Base-by-base conservation (phyloP, 2,329 filamentous ascomycete species). In the Penicillium thymicola region DNA sequence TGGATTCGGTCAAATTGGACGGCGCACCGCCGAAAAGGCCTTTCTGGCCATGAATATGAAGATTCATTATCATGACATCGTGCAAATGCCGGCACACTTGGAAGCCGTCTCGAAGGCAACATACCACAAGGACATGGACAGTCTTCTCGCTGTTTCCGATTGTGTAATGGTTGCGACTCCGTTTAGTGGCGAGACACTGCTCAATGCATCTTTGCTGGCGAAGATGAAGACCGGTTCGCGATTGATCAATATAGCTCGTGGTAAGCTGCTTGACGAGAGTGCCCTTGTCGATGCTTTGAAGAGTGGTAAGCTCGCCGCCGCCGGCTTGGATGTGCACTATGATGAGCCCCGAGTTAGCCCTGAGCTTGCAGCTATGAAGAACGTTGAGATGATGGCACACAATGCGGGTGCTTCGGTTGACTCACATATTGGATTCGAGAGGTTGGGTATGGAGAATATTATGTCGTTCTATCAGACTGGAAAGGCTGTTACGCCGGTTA, bases 1-100 rank as follows among this genome's bases (percentile, higher is more conserved):
- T 27, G 89, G 89, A 0, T 78, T 91, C 2, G 88, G 88, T 3
- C 85, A 86, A 58, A 85, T 88, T 59, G 85, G 85, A 3, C 82
- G 81, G 62, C 78, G 78, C 36, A 80, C 91, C 21, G 88, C 85
- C 0, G 70, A 81, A 46, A 88, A 86, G 63, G 82, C 81, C 0
- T 70, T 74, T 27, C 63, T 77, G 0, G 83, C 82, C 0, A 87
- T 90, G 62, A 85, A 82, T 40, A 90, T 91, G 88, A 73, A 79
- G 38, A 81, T 91, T 16, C 69, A 78, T 10, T 85, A 85, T 49
- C 76, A 82, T 40, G 82, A 85, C 32, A 68, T 81, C 8, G 65
- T 75, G 21, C 67, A 75, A 25, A 73, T 78, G 58, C 57, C 69
- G 0, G 50, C 61, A 4, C 72, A 72, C 8, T 54, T 76, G 1